Conservation (phyloP, 495 filamentous ascomycete species). For the Aspergillus incahuasiensis region DNA sequence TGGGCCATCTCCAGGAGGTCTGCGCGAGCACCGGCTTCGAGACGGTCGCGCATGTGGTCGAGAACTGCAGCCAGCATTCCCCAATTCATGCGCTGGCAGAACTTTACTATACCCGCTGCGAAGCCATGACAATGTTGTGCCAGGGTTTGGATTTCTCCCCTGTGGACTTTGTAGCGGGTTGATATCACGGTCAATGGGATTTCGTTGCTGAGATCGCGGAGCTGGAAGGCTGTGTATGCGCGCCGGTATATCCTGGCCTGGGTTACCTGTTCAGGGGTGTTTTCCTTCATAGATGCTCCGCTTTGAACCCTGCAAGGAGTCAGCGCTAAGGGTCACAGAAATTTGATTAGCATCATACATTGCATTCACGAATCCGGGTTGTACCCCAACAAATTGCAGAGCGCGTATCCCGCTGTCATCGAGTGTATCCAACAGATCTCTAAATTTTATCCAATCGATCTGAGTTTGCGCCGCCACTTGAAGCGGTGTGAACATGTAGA, state of each 20-base stretch:
- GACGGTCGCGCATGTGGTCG: constrained; percentile 70
- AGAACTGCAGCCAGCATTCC: constrained; percentile 68
- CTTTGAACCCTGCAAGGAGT: constrained; percentile 60
- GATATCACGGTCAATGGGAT: constrained; percentile 66
- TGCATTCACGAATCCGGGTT: constrained; percentile 63
- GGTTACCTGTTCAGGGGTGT: constrained; percentile 54
- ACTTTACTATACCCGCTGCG: constrained; percentile 70
- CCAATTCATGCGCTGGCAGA: constrained; percentile 72
- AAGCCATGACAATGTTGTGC: constrained; percentile 76
- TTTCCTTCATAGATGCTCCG: constrained; percentile 58
- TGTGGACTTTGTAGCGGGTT: constrained; percentile 61
- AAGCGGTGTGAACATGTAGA: constrained; percentile 77
- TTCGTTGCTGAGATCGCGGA: constrained; percentile 79
- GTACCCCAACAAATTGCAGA: constrained; percentile 64
- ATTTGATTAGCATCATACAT: constrained; percentile 47
- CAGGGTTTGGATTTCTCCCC: constrained; percentile 67
- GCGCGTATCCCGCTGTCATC: constrained; percentile 70
- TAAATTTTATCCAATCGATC: constrained; percentile 71
- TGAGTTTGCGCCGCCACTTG: constrained; percentile 40
- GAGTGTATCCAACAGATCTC: constrained; percentile 62
- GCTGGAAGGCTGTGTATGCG: constrained; percentile 75
- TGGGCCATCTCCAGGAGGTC: constrained; percentile 70
- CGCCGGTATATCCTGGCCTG: constrained; percentile 64
- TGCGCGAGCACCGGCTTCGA: constrained; percentile 68
- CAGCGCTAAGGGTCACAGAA: constrained; percentile 16